Evolutionary conservation across 2,329 filamentous ascomycete genomes (phyloP).

Genomic region (Ilyonectria robusta): DNA sequence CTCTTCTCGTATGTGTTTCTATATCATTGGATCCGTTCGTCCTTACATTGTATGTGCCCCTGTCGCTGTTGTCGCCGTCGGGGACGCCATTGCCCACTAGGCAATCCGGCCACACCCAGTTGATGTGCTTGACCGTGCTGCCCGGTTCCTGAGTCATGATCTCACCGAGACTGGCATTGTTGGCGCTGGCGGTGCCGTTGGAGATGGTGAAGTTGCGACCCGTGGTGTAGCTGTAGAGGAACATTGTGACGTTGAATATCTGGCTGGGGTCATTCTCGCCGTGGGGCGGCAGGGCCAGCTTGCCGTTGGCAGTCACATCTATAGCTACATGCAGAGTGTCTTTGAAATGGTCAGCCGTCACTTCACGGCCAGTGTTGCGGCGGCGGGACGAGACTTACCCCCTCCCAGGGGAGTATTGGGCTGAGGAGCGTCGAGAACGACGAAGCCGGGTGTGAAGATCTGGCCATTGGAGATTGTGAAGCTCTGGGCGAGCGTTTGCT

Average conservation of each 20-base stretch:
- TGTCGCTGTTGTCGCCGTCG: conserved; percentile 59
- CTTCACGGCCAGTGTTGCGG: not conserved
- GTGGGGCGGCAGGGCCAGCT: conserved; percentile 71
- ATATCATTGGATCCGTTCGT: not conserved
- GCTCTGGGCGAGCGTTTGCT: conserved; percentile 52
- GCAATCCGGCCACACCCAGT: conserved; percentile 80
- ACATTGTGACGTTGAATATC: conserved; percentile 76
- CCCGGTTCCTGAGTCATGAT: conserved; percentile 75
- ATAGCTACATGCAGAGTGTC: conserved; percentile 74
- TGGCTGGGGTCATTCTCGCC: conserved; percentile 66
- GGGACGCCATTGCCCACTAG: conserved; percentile 72
- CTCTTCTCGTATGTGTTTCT: not conserved
- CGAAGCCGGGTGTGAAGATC: conserved; percentile 78
- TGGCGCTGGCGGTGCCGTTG: conserved; percentile 69
- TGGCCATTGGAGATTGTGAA: conserved; percentile 76
- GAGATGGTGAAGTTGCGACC: conserved; percentile 78
- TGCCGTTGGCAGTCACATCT: conserved; percentile 76
- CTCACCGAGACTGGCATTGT: conserved; percentile 65
- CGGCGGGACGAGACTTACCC: conserved; percentile 58
- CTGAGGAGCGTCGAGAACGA: conserved; percentile 76
- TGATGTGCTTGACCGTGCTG: conserved; percentile 81
- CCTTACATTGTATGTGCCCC: conserved; percentile 73
- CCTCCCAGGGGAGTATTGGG: conserved; percentile 75
- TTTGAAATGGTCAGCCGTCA: conserved; percentile 44
- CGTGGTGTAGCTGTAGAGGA: conserved; percentile 75